Evolutionary conservation across 768 basidiomycete genomes (phyloP).

Genomic region (Rhodotorula sphaerocarpa): DNA sequence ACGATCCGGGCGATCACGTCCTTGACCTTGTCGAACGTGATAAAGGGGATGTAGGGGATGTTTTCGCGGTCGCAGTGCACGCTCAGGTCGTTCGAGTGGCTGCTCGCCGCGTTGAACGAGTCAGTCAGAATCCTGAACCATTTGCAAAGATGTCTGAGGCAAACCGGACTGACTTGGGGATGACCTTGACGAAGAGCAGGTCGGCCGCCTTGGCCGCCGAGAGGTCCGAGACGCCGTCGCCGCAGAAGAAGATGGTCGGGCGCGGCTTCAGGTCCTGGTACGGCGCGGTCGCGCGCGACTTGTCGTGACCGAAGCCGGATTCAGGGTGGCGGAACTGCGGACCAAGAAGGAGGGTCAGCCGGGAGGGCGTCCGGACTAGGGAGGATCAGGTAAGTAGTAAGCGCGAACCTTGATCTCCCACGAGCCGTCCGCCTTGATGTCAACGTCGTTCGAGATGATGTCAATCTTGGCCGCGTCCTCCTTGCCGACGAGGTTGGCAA

Average conservation of each 20-base stretch:
- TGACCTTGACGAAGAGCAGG: conserved; percentile 78
- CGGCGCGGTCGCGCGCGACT: conserved; percentile 85
- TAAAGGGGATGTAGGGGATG: conserved; percentile 71
- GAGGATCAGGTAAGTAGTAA: neutral
- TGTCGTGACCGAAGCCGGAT: conserved; percentile 77
- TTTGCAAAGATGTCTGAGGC: neutral
- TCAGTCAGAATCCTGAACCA: too few relatives aligned
- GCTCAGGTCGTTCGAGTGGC: conserved; percentile 62
- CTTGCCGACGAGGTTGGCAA: conserved; percentile 69
- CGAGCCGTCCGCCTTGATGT: conserved; percentile 55
- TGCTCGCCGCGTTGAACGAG: neutral
- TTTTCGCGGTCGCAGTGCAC: conserved; percentile 68
- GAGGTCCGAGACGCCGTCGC: conserved; percentile 87
- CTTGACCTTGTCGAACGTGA: conserved; percentile 52
- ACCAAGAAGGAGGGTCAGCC: neutral
- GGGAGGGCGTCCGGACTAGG: conserved; percentile 1
- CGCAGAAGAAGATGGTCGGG: conserved; percentile 89
- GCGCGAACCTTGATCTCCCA: conserved; percentile 61
- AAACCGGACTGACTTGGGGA: conserved; percentile 29
- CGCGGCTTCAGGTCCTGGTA: conserved; percentile 63
- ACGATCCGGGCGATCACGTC: conserved; percentile 61
- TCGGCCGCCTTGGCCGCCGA: conserved; percentile 83
- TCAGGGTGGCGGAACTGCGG: conserved; percentile 20
- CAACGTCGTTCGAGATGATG: conserved; percentile 88
- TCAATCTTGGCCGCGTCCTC: conserved; percentile 65